These are phyloP conservation scores for Tremellales sp. DNA, from an alignment of 1,284 basidiomycete species.

Conservation along the genomic window DNA sequence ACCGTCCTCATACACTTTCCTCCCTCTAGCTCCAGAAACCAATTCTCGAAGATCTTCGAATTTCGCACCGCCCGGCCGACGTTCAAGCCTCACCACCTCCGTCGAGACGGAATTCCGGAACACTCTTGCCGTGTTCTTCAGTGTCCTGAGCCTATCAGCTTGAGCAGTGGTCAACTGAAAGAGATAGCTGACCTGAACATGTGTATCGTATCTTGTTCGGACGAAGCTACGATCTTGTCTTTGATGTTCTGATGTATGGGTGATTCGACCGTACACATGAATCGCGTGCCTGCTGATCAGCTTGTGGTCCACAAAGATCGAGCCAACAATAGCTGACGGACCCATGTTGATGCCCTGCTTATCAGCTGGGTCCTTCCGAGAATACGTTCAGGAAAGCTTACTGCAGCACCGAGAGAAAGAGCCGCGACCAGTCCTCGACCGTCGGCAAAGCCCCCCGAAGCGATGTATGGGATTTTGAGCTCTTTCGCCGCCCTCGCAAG, in stretches of 20 bases:
- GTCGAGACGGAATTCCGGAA: constrained; percentile 57
- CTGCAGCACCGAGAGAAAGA: constrained; percentile 74
- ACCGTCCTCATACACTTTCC: constrained; percentile 73
- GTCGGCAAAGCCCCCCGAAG: constrained; percentile 82
- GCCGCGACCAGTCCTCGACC: constrained; percentile 76
- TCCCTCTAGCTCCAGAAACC: constrained; percentile 69
- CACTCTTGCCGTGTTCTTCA: constrained; percentile 82
- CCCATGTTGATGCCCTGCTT: constrained; percentile 78
- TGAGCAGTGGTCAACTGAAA: constrained; percentile 16
- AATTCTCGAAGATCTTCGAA: constrained; percentile 81
- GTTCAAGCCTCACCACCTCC: constrained; percentile 78
- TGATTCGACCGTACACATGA: constrained; percentile 53
- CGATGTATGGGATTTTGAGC: constrained; percentile 78
- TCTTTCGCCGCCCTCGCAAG: constrained; percentile 83
- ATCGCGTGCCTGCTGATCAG: constrained; percentile 19
- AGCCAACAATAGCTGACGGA: no score
- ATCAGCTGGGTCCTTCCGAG: background rate
- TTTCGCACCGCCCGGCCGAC: constrained; percentile 73
- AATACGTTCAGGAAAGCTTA: constrained; percentile 48
- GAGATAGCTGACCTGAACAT: constrained; percentile 65
- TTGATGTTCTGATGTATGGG: constrained; percentile 90
- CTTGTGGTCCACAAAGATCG: background rate
- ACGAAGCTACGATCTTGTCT: constrained; percentile 75
- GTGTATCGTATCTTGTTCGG: constrained; percentile 74
- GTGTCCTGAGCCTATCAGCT: constrained; percentile 48